Percentiles rank a stretch among this genome's conserved stretches.
These are phyloP conservation scores for Pichia sp. DNA, from an alignment of 1,139 yeast species.

Conservation along the genomic window DNA sequence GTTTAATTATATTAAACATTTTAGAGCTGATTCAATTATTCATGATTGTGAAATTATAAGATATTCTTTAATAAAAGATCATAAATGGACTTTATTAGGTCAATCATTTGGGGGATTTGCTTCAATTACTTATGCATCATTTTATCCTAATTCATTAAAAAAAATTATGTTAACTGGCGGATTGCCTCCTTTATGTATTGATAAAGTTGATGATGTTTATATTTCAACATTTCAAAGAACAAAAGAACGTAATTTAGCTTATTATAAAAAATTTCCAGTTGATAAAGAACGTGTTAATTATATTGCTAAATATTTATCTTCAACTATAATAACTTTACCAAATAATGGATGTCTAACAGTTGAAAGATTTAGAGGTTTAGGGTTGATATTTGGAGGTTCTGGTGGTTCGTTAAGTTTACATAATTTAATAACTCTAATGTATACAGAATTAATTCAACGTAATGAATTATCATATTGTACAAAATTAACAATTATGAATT, in stretches of 20 bases:
- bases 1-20: too few species aligned
- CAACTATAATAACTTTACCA: conserved; percentile 34
- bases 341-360: conserved; percentile 45
- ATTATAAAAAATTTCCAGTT: conserved; percentile 43
- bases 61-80: conserved; percentile 25
- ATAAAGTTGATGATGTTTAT: conserved; percentile 43
- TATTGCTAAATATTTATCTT: conserved; percentile 35
- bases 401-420: conserved; percentile 49
- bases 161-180: conserved; percentile 50
- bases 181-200: conserved; percentile 43
- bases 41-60: conserved; percentile 46
- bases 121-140: conserved; percentile 44
- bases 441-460: conserved; percentile 34
- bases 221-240: conserved; percentile 42
- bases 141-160: conserved; percentile 36
- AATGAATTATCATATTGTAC: conserved; percentile 37
- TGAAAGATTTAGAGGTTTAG: conserved; percentile 48
- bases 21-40: conserved; percentile 48
- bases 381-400: conserved; percentile 42
- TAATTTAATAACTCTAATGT: conserved; percentile 35
- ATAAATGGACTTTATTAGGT: conserved; percentile 47
- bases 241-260: conserved; percentile 41
- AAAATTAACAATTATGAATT: conserved; percentile 31
- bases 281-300: conserved; percentile 36
- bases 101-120: conserved; percentile 57